Percentiles rank a stretch among this genome's conserved stretches.
phyloP scores from a whole-genome alignment of 352 stramenopile genomes.

The Phytopythium aichiense region DNA sequence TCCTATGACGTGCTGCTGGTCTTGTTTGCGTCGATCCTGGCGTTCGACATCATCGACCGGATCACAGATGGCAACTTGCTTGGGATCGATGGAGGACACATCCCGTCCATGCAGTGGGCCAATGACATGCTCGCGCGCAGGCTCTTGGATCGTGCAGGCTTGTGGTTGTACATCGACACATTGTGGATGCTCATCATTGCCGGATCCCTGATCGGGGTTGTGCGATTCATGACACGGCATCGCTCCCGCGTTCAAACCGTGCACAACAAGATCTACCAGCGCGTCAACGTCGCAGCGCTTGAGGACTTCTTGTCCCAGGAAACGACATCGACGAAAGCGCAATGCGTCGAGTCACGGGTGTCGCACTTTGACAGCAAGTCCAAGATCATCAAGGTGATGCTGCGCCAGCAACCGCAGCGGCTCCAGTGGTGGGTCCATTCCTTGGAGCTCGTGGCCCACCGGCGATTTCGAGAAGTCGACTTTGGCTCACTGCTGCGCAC shows the following conservation, averaged over 20 bases:
- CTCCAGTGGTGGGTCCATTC: conserved; percentile 27
- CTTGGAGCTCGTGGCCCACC: conserved; percentile 15
- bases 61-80: conserved; percentile 92
- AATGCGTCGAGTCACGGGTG: conserved; percentile 74
- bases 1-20: conserved; percentile 89
- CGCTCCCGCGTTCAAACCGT: conserved; percentile 35
- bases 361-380: conserved; percentile 69
- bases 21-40: conserved; percentile 90
- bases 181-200: conserved; percentile 45
- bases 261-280: conserved; percentile 35
- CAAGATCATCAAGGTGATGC: conserved; percentile 89
- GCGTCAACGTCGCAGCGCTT: conserved; percentile 52
- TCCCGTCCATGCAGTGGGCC: conserved; percentile 48
- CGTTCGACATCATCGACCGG: conserved; percentile 94
- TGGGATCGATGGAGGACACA: conserved; percentile 40
- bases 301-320: conserved; percentile 37
- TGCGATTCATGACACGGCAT: conserved; percentile 35
- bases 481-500: conserved; percentile 40
- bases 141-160: conserved; percentile 31
- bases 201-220: conserved; percentile 20
- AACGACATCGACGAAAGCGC: neutral
- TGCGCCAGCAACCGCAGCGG: conserved; percentile 54
- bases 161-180: conserved; percentile 51
- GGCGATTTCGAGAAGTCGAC: conserved; percentile 30
- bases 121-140: conserved; percentile 38